Base-by-base conservation (phyloP, 2,329 filamentous ascomycete genomes). In the Fusarium avenaceum region DNA sequence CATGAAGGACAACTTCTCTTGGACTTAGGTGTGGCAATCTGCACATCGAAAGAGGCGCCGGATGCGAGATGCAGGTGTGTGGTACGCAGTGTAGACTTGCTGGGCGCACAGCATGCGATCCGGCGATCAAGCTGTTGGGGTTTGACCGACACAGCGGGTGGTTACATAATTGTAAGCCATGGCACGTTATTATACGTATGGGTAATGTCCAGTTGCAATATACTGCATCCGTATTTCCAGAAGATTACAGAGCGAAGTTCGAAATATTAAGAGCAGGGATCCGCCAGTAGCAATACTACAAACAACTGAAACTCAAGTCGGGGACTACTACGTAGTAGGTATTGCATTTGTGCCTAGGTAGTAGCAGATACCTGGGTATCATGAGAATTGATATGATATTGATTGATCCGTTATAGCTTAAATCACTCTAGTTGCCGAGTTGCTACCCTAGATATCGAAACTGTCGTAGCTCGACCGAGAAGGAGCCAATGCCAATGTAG, bases 11-110 rank as follows among this genome's bases (percentile, higher is more conserved):
- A 70, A 63, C 50, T 67, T 59, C 57, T 57, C 52, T 66, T 67
- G 32, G 17, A 30, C 42, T 52, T 13, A 15, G 14, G 57, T 68
- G 54, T 43, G 30, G 64, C 61, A 46, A 33, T 44, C 32, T 19
- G 40, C 48, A 47, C 49, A 47, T 70, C 67, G 17, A 70, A 70
- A 70, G 42, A 68, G 67, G 67, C 39, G 67, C 44, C 63, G 33
- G 59, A 68, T 62, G 67, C 67, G 67, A 70, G 67, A 65, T 69
- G 58, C 39, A 20, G 39, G 45, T 33, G 35, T 20, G n/a, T 24
- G 40, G 26, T 28, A 35, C 28, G 33, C 33, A 46, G 19, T 46
- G 10, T n/a, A 57, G 15, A 35, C 28, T 55, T 54, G 45, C 15
- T 30, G 24, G 63, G 45, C 44, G 28, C 44, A 68, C 63, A 43